These are phyloP conservation scores for Neocatenulostroma microsporum DNA, from an alignment of 2,329 filamentous ascomycete genomes.

Conservation along the genomic window DNA sequence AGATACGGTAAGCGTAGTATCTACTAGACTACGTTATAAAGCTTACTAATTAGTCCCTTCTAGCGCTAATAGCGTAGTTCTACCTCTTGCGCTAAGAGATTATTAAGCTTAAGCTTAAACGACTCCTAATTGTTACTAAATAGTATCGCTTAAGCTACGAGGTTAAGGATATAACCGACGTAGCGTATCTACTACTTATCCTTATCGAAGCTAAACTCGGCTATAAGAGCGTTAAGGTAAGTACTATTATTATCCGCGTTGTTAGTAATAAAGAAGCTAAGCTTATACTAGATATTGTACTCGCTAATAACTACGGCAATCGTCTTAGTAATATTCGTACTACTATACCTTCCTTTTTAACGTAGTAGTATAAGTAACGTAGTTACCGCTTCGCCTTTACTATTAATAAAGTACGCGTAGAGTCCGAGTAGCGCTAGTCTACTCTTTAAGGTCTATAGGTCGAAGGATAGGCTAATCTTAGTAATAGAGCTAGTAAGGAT, in stretches of 20 bases:
- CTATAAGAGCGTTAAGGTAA: slow-evolving; percentile 2
- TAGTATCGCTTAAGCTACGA: slow-evolving; percentile 11
- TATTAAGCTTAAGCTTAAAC: slow-evolving; percentile 6
- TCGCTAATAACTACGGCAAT: slow-evolving; percentile 7
- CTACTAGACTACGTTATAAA: slow-evolving; percentile 12
- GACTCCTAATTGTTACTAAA: slow-evolving; percentile 8
- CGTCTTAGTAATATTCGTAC: slow-evolving; percentile 5
- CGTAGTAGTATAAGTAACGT: slow-evolving; percentile 10
- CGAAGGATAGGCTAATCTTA: slow-evolving; percentile 12
- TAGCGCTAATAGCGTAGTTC: slow-evolving; percentile 10
- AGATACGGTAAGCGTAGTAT: slow-evolving; percentile 9
- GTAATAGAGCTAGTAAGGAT: slow-evolving; percentile 5
- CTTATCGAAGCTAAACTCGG: slow-evolving; percentile 7
- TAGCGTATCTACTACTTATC: slow-evolving; percentile 8
- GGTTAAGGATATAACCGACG: slow-evolving; percentile 12
- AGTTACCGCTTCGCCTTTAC: slow-evolving; percentile 3
- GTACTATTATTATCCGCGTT: slow-evolving; percentile 15
- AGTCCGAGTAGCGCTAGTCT: slow-evolving; percentile 11
- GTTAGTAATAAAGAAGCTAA: slow-evolving; percentile 14
- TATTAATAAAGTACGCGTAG: slow-evolving; percentile 12
- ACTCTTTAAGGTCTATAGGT: slow-evolving; percentile 16
- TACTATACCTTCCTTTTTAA: slow-evolving; percentile 9
- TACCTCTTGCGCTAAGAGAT: slow-evolving; percentile 5
- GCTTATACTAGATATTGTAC: slow-evolving; percentile 4
- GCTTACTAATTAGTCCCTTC: slow-evolving; percentile 8